phyloP scores from a whole-genome alignment of 345 rosid genomes.

The Citropsis articulata region DNA sequence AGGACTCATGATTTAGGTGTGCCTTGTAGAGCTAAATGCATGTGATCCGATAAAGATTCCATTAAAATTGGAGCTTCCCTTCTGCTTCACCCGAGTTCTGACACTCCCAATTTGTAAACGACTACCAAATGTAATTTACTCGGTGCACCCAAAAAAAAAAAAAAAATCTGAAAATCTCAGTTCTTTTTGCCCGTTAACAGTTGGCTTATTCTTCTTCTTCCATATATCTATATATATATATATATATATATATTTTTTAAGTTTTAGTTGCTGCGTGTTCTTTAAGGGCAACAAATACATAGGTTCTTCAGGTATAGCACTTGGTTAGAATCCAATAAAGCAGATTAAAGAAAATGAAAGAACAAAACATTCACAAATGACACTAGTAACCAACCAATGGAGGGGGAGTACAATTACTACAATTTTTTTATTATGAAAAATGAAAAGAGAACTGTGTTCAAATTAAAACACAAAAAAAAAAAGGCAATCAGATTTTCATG shows the following conservation, averaged over 20 bases:
- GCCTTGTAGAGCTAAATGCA: background rate
- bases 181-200: background rate
- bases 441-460: no score
- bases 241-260: no score
- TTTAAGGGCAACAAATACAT: background rate
- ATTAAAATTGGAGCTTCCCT: background rate
- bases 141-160: background rate
- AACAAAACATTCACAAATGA: background rate
- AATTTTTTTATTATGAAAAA: background rate
- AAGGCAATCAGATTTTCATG: background rate
- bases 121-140: no score
- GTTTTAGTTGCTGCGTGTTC: background rate
- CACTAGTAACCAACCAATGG: background rate
- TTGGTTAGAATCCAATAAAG: background rate
- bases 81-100: background rate
- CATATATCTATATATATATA: no score
- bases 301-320: no score
- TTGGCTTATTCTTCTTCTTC: no score
- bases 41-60: background rate
- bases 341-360: background rate
- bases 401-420: background rate
- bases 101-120: background rate
- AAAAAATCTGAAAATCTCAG: background rate
- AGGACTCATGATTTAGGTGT: background rate
- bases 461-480: no score